phyloP scores from a whole-genome alignment of 148 eudicot genomes.

The Talinum fruticosum region DNA sequence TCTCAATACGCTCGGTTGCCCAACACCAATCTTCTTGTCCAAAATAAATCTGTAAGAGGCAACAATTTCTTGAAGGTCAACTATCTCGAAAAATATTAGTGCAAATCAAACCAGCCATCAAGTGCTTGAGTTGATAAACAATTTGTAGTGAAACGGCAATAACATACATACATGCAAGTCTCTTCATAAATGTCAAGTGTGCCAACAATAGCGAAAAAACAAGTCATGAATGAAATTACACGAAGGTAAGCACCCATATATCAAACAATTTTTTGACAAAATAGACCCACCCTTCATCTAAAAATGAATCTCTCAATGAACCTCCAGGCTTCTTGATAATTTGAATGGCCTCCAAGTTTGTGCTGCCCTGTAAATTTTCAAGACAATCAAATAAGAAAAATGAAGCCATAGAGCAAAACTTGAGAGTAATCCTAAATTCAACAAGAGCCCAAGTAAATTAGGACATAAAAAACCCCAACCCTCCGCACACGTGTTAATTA shows the following conservation, averaged over 20 bases:
- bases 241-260: neutral
- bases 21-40: conserved; percentile 97
- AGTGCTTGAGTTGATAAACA: neutral
- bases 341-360: conserved; percentile 92
- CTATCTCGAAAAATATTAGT: neutral
- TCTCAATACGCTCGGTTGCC: conserved; percentile 96
- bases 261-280: neutral
- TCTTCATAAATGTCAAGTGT: neutral
- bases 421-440: no score
- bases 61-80: conserved; percentile 11
- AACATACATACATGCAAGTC: neutral
- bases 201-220: neutral
- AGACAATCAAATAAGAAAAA: neutral
- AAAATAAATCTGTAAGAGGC: conserved; percentile 63
- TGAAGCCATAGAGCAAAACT: neutral
- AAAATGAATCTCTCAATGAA: conserved; percentile 79
- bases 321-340: conserved; percentile 99
- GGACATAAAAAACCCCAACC: no score
- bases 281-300: conserved; percentile 83
- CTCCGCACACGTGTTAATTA: no score
- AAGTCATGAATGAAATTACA: conserved; percentile 1
- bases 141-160: neutral
- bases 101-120: neutral
- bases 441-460: no score
- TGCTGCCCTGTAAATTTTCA: conserved; percentile 76